phyloP scores from a whole-genome alignment of 2,329 filamentous ascomycete genomes.

The Colletotrichum gigasporum region DNA sequence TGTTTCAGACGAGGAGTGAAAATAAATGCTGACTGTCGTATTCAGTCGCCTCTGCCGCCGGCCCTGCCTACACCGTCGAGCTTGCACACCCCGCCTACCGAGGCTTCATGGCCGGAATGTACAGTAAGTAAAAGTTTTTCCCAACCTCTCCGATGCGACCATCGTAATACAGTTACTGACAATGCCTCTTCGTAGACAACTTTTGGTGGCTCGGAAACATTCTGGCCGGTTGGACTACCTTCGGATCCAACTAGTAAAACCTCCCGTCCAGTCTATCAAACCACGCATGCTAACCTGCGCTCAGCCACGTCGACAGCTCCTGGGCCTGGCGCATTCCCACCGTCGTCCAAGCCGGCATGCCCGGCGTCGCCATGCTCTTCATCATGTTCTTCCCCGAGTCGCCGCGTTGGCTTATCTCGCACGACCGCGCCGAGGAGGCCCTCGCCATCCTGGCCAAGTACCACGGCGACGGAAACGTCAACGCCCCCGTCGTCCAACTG shows the following conservation, averaged over 20 bases:
- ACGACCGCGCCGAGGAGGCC: conserved; percentile 66
- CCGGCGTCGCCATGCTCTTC: conserved; percentile 59
- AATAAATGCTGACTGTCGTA: neutral
- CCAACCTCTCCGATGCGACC: conserved; percentile 54
- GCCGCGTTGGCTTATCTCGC: conserved; percentile 75
- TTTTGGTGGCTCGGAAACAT: conserved; percentile 63
- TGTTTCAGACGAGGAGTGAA: neutral
- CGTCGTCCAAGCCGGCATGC: conserved; percentile 56
- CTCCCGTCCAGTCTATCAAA: no score
- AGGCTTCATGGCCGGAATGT: conserved; percentile 61
- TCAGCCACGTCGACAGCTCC: conserved; percentile 39
- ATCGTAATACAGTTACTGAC: neutral
- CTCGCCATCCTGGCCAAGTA: conserved; percentile 65
- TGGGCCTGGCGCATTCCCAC: conserved; percentile 69
- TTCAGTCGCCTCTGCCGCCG: conserved; percentile 63
- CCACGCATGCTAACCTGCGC: no score
- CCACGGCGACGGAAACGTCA: conserved; percentile 65
- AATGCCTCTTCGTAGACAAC: conserved; percentile 43
- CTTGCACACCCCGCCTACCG: conserved; percentile 70
- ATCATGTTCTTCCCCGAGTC: conserved; percentile 78
- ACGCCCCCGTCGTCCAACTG: conserved; percentile 61
- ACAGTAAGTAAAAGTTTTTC: conserved; percentile 57
- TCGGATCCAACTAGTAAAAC: conserved; percentile 49
- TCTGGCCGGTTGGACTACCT: conserved; percentile 60
- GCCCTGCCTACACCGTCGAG: conserved; percentile 70